A percentile compares a stretch with the other conserved stretches of the same genome.
Evolutionary conservation across 2,329 filamentous ascomycete genomes (phyloP).

Genomic region (Apiospora marii): DNA sequence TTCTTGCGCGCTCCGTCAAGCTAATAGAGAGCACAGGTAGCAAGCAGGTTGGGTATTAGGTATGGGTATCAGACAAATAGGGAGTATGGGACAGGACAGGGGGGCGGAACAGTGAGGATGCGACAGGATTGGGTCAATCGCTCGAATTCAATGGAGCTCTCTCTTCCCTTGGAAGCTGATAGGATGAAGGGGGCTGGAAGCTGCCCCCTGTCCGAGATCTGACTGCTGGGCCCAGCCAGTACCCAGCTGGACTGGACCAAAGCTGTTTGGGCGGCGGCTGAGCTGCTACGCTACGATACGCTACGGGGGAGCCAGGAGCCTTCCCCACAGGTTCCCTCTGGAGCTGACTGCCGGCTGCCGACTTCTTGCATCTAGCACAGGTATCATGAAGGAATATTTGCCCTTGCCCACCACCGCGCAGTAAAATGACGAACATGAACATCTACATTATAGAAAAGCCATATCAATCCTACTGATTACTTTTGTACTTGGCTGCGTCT

Average conservation of each 20-base stretch:
- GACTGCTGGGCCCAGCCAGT: not conserved
- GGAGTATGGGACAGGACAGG: not conserved
- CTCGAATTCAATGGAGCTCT: not conserved
- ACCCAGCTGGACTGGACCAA: not conserved
- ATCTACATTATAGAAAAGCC: no score
- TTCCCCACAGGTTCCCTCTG: not conserved
- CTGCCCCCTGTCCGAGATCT: conserved; percentile 5
- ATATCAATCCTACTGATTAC: no score
- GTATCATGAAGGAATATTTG: not conserved
- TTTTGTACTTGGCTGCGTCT: no score
- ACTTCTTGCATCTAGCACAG: not conserved
- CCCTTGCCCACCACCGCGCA: not conserved
- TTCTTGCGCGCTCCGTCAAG: conserved; percentile 21
- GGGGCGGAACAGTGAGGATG: not conserved
- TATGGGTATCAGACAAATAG: not conserved
- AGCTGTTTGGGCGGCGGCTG: conserved; percentile 6
- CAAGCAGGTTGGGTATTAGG: no score
- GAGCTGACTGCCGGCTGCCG: conserved; percentile 5
- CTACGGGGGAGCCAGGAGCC: not conserved
- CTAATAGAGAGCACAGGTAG: conserved; percentile 1
- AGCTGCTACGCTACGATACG: conserved; percentile 4
- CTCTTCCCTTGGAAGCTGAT: not conserved
- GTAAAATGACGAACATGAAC: not conserved
- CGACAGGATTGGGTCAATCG: conserved; percentile 7
- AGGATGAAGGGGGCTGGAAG: not conserved